Conservation (phyloP, 2,329 filamentous ascomycete species). For the Fusarium piperis region DNA sequence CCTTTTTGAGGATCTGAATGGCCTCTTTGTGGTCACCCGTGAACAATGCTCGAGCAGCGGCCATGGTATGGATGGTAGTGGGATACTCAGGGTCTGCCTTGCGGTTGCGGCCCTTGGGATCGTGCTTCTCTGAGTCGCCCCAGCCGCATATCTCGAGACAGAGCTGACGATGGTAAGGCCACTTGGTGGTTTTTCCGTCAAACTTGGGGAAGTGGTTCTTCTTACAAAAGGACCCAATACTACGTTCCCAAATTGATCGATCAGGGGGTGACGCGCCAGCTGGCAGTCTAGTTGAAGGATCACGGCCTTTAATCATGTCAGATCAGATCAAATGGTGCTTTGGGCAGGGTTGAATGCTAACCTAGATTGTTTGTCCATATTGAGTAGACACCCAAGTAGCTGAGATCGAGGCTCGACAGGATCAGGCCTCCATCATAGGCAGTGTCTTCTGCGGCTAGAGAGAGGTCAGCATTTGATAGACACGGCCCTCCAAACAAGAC, state of each 20-base stretch:
- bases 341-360: slow-evolving; percentile 43
- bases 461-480: slow-evolving; percentile 25
- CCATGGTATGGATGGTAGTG: slow-evolving; percentile 74
- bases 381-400: slow-evolving; percentile 77
- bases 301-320: slow-evolving; percentile 53
- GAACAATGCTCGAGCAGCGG: slow-evolving; percentile 80
- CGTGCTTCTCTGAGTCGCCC: slow-evolving; percentile 65
- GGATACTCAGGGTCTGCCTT: slow-evolving; percentile 57
- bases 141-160: slow-evolving; percentile 80
- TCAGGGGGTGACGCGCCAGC: slow-evolving; percentile 59
- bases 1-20: slow-evolving; percentile 74
- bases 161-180: slow-evolving; percentile 76
- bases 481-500: slow-evolving; percentile 35
- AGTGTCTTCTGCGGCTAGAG: slow-evolving; percentile 68
- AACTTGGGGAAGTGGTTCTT: slow-evolving; percentile 70
- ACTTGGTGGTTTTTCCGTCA: slow-evolving; percentile 70
- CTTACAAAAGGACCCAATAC: slow-evolving; percentile 71
- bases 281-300: slow-evolving; percentile 58
- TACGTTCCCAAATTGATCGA: slow-evolving; percentile 65
- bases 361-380: slow-evolving; percentile 79
- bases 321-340: slow-evolving; percentile 11
- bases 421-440: slow-evolving; percentile 77
- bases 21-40: slow-evolving; percentile 75
- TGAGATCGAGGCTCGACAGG: slow-evolving; percentile 73
- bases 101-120: slow-evolving; percentile 55